A percentile compares a stretch with the other conserved stretches of the same genome.
phyloP scores from a whole-genome alignment of 139 green algal species.

The Chlamydomonas sphaeroides region DNA sequence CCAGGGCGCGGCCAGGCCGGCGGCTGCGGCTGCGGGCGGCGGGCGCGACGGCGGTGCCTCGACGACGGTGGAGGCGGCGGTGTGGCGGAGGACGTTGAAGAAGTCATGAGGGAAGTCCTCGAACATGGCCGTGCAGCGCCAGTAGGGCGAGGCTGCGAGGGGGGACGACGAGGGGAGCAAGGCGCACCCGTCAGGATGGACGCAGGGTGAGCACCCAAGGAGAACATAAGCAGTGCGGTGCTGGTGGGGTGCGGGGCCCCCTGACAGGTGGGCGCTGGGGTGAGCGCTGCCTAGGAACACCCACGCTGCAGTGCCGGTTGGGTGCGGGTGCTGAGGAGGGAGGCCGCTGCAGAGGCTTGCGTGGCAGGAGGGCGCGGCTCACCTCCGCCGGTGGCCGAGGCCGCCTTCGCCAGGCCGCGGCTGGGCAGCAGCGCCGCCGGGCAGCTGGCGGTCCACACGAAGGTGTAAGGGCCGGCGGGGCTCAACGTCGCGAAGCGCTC shows the following conservation, averaged over 20 bases:
- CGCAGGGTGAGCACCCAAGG: too few relatives aligned
- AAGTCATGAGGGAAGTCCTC: constrained; percentile 38
- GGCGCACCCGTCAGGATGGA: too few relatives aligned
- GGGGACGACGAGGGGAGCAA: not conserved
- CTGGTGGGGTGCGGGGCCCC: too few relatives aligned
- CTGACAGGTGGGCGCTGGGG: too few relatives aligned
- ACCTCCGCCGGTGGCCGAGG: not conserved
- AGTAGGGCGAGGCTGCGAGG: constrained; percentile 7
- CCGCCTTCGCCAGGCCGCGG: not conserved
- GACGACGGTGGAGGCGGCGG: constrained; percentile 9
- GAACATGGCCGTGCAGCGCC: constrained; percentile 41
- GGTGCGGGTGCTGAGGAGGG: too few relatives aligned
- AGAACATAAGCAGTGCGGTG: too few relatives aligned
- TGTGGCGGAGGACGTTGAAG: constrained; percentile 3
- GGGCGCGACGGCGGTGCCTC: not conserved
- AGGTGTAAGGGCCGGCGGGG: constrained; percentile 25
- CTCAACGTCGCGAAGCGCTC: constrained; percentile 8
- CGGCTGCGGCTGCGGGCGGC: not conserved
- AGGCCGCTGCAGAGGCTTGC: too few relatives aligned
- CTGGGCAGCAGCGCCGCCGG: not conserved
- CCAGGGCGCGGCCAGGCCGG: constrained; percentile 26
- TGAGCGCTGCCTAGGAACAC: too few relatives aligned
- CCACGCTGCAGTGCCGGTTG: too few relatives aligned
- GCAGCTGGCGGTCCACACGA: constrained; percentile 35
- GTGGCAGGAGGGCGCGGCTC: too few relatives aligned